Base-by-base conservation (phyloP, 768 basidiomycete genomes). In the Pleurotus citrinopileatus region DNA sequence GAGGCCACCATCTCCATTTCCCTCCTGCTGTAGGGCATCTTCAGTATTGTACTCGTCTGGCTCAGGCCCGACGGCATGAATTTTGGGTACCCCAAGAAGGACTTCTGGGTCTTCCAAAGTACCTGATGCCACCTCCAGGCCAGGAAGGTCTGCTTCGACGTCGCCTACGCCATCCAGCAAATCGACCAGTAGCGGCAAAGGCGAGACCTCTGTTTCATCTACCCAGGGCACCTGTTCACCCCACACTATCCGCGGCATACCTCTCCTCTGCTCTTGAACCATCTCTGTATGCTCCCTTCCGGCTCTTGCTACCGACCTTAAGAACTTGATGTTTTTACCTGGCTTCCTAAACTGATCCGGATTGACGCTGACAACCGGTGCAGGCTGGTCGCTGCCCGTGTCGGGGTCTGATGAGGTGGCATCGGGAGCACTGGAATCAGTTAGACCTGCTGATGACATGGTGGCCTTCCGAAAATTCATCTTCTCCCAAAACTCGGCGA, bases 231-330 rank as follows among this genome's bases (percentile, higher is more conserved):
- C 23, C 15, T 53, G 27, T 53, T 65, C 66, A n/a, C 70, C 68
- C 65, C 67, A 72, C 19, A 80, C 76, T 56, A 80, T 66, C 63
- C 78, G 81, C 25, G 73, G 74, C 61, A 67, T 72, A 0, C 78
- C 81, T 42, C 63, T 69, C 26, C 77, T 70, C 55, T 67, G 59
- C 52, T 59, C 53, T 20, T 61, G 71, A 51, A 73, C 55, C n/a
- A 65, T 60, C 46, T 73, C 61, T 2, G 73, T 73, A 42, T 80
- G 70, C 42, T 65, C 57, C 22, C 72, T 69, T 0, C 84, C 85
- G 15, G 68, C 62, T 26, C 72, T 64, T 5, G 86, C 77, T 23
- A 86, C 58, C 52, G 61, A 61, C 8, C 86, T 74, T 34, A 84
- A 69, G 20, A 51, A 46, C 56, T 68, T 60, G 45, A 86, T 73